These are phyloP conservation scores for Paecilomyces formosus DNA, from an alignment of 2,329 filamentous ascomycete species.

Conservation along the genomic window DNA sequence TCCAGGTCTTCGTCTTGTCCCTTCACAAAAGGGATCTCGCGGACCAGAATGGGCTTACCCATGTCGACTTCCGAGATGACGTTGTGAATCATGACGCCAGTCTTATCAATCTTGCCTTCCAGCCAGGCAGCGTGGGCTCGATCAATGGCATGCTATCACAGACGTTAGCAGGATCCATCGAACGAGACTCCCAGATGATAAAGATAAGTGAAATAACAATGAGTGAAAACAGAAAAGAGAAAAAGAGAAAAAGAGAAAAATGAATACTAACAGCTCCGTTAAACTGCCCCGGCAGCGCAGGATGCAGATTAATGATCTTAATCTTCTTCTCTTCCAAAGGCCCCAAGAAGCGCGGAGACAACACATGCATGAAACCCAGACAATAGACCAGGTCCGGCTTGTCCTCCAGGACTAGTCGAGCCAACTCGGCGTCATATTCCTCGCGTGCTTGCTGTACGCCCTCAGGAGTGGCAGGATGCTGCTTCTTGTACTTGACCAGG, in stretches of 20 bases:
- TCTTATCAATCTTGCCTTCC: constrained; percentile 58
- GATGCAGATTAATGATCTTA: constrained; percentile 75
- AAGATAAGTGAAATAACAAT: too few species aligned
- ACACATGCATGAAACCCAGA: constrained; percentile 82
- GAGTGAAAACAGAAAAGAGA: background rate
- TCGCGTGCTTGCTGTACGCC: constrained; percentile 48
- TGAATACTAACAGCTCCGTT: constrained; percentile 53
- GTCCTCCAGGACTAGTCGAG: constrained; percentile 57
- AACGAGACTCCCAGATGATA: background rate
- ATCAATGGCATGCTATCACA: constrained; percentile 57
- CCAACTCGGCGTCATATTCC: constrained; percentile 69
- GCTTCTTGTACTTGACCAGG: constrained; percentile 67
- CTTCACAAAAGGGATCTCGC: constrained; percentile 59
- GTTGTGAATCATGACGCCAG: constrained; percentile 84
- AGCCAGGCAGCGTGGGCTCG: constrained; percentile 68
- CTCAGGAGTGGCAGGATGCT: constrained; percentile 50
- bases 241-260: background rate
- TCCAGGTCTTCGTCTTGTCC: constrained; percentile 56
- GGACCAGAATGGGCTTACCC: constrained; percentile 63
- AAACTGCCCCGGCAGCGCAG: constrained; percentile 64
- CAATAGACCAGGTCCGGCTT: constrained; percentile 69
- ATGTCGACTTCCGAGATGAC: constrained; percentile 75
- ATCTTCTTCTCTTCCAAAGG: constrained; percentile 57
- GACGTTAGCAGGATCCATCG: background rate
- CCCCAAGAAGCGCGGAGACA: constrained; percentile 61